Conservation (phyloP, 176 grass and related monocot genomes). For the Alloteropsis semialata region DNA sequence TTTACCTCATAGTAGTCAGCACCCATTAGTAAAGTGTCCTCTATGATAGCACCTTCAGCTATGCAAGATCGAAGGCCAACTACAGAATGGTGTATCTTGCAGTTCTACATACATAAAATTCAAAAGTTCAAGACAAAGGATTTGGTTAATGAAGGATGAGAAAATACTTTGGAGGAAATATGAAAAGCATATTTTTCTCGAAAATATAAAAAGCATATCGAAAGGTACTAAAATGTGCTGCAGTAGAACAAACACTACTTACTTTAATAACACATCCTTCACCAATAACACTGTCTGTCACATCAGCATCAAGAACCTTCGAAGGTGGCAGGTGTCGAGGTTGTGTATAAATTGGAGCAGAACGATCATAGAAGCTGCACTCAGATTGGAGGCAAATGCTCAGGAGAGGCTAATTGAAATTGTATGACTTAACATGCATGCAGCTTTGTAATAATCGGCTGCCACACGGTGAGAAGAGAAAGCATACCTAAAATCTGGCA, state of each 20-base stretch:
- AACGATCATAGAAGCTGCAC: slow-evolving; percentile 95
- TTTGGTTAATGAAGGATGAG: slow-evolving; percentile 5
- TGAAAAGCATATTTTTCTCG: too few relatives aligned
- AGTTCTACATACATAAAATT: slow-evolving; percentile 51
- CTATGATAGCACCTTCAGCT: slow-evolving; percentile 90
- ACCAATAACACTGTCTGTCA: slow-evolving; percentile 94
- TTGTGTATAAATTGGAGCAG: slow-evolving; percentile 96
- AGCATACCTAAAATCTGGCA: slow-evolving; percentile 91
- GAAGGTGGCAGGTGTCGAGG: slow-evolving; percentile 93
- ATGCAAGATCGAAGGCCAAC: slow-evolving; percentile 95
- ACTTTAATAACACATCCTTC: slow-evolving; percentile 99
- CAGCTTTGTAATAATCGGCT: background rate
- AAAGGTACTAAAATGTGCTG: background rate
- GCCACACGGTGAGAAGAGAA: background rate
- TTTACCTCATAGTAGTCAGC: slow-evolving; percentile 98
- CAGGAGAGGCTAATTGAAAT: slow-evolving; percentile 18
- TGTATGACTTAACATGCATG: slow-evolving; percentile 2
- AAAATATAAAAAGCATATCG: background rate
- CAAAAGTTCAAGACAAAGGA: background rate
- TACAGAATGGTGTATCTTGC: slow-evolving; percentile 96
- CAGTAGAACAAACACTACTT: slow-evolving; percentile 32
- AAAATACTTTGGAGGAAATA: slow-evolving; percentile 26
- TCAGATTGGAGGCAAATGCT: slow-evolving; percentile 29
- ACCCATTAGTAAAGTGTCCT: slow-evolving; percentile 94
- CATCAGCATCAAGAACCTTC: slow-evolving; percentile 91